Percentiles rank a stretch among this genome's conserved stretches.
phyloP scores from a whole-genome alignment of 139 green algal genomes.

The Coccomyxa sp. region DNA sequence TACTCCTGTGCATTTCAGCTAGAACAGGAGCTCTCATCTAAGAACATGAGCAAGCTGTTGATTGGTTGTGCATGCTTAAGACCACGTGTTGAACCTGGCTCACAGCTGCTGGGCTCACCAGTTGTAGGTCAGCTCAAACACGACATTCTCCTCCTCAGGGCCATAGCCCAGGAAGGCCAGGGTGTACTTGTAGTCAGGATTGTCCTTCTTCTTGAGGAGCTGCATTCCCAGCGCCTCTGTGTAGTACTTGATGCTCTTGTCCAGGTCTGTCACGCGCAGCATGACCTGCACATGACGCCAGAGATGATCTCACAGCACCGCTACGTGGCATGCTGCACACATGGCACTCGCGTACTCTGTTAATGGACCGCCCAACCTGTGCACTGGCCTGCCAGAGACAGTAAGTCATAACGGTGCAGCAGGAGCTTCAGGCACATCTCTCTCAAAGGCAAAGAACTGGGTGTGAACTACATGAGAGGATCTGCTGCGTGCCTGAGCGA shows the following conservation, averaged over 20 bases:
- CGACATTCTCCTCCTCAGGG: slow-evolving; percentile 58
- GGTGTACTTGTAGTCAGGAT: slow-evolving; percentile 76
- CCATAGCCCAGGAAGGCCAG: slow-evolving; percentile 68
- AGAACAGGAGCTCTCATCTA: background rate
- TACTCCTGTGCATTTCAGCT: background rate
- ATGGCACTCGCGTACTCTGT: too few species aligned
- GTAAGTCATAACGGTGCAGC: background rate
- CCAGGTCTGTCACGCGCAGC: slow-evolving; percentile 82
- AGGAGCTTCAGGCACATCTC: background rate
- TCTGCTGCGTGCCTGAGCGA: slow-evolving; percentile 40
- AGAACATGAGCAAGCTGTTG: background rate
- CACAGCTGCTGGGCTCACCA: slow-evolving; percentile 19
- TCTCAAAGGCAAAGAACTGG: too few species aligned
- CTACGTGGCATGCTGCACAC: background rate
- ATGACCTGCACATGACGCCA: slow-evolving; percentile 68
- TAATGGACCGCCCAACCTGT: background rate
- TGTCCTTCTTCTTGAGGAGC: slow-evolving; percentile 65
- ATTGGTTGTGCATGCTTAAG: background rate
- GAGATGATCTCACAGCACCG: background rate
- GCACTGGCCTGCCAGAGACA: background rate
- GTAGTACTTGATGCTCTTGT: slow-evolving; percentile 82
- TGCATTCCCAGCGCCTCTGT: slow-evolving; percentile 72
- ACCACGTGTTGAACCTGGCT: background rate
- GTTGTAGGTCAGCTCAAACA: slow-evolving; percentile 95
- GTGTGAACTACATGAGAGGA: background rate